Conservation (phyloP, 2,329 filamentous ascomycete genomes). For the Aspergillus flavus region DNA sequence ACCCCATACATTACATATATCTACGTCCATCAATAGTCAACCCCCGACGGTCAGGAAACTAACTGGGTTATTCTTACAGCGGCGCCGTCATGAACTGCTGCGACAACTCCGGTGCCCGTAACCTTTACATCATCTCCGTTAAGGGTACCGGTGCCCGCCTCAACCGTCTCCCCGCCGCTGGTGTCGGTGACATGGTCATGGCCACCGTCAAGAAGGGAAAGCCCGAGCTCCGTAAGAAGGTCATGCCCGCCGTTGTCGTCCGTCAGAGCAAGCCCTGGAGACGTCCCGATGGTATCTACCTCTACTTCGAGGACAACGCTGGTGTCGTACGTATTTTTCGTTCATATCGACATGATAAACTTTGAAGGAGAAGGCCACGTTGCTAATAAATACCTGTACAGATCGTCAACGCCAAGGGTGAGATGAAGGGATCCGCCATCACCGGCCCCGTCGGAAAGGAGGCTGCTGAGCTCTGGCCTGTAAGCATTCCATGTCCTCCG, state of each 20-base stretch:
- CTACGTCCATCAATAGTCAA: slow-evolving; percentile 7
- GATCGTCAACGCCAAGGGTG: slow-evolving; percentile 99
- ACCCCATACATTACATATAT: background rate
- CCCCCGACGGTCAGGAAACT: slow-evolving; percentile 11
- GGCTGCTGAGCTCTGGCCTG: slow-evolving; percentile 98
- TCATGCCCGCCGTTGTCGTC: slow-evolving; percentile 99
- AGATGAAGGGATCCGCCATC: slow-evolving; percentile 99
- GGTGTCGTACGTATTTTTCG: slow-evolving; percentile 77
- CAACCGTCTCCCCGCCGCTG: slow-evolving; percentile 94
- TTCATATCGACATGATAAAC: background rate
- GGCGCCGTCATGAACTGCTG: slow-evolving; percentile 99
- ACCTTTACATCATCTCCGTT: slow-evolving; percentile 99
- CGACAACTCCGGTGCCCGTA: slow-evolving; percentile 98
- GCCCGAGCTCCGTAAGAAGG: slow-evolving; percentile 99
- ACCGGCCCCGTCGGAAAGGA: slow-evolving; percentile 99
- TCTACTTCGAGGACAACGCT: slow-evolving; percentile 99
- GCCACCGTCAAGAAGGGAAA: slow-evolving; percentile 99
- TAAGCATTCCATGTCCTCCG: slow-evolving; percentile 51
- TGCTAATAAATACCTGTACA: slow-evolving; percentile 39
- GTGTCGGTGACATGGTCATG: slow-evolving; percentile 99
- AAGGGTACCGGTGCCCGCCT: slow-evolving; percentile 97
- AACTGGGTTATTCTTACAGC: slow-evolving; percentile 53
- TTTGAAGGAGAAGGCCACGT: background rate
- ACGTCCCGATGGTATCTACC: slow-evolving; percentile 95
- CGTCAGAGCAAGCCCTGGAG: slow-evolving; percentile 99